Evolutionary conservation across 2,329 filamentous ascomycete species (phyloP).

Genomic region (Berkeleyomyces rouxiae): DNA sequence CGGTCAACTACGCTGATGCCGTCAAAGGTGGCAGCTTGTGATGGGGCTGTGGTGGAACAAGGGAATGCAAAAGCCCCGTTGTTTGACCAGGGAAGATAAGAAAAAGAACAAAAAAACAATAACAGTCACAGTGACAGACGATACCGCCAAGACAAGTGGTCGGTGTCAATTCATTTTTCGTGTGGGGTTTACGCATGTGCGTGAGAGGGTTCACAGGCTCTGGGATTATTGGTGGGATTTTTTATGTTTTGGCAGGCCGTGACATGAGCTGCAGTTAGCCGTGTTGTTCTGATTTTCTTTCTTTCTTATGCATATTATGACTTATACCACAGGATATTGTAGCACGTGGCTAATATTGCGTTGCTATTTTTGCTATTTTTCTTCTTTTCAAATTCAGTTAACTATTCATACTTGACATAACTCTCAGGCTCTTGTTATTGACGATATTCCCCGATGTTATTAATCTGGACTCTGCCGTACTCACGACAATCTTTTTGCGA

Average conservation of each 20-base stretch:
- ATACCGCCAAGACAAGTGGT: neutral
- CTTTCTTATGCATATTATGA: neutral
- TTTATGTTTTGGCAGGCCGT: neutral
- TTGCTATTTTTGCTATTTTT: neutral
- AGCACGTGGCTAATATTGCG: neutral
- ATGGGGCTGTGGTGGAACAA: neutral
- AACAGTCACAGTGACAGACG: neutral
- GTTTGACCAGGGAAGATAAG: neutral
- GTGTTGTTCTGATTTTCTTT: neutral
- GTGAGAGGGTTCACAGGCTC: neutral
- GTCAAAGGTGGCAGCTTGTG: constrained; percentile 6
- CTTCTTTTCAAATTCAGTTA: neutral
- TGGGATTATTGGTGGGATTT: neutral
- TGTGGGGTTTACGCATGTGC: neutral
- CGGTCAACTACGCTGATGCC: constrained; percentile 11
- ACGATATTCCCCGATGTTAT: no score
- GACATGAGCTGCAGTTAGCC: neutral
- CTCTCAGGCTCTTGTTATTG: neutral
- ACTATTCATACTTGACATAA: neutral
- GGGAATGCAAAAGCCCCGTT: neutral
- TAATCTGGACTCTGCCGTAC: no score
- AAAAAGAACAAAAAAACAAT: neutral
- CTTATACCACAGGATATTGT: neutral
- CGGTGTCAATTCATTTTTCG: neutral
- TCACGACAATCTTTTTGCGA: neutral